Evolutionary conservation across 371 early-diverging fungal genomes (phyloP), one percentile per base, ranked within the genome.

Genomic region (Chytridium lagenaria): DNA sequence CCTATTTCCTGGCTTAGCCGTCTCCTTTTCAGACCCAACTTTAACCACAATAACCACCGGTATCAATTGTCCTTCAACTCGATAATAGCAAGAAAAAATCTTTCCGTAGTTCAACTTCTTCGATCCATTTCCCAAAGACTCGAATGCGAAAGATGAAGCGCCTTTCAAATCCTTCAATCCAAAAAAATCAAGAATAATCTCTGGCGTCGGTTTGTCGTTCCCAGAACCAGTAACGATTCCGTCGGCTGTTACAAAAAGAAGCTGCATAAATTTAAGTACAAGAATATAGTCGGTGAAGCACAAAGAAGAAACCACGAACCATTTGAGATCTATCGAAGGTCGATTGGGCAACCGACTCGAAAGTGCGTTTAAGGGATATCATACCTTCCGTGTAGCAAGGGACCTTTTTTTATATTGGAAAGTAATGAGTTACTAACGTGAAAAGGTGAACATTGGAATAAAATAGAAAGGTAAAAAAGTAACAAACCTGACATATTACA

Each of bases 381-480:
- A 92, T 92, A 64, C 92, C 96, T 81, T 99, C 99, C 0, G 98
- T 96, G 83, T 98, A 99, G 84, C 98, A 98, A 16, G 99, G 97
- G 26, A 91, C 80, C 76, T 67, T 50, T 33, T 28, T 59, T 39
- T 66, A n/a, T 3, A 52, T 67, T 28, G 49, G 37, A 0, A 83
- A 77, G 44, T 38, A 16, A 38, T 19, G 10, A 16, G 26, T 10
- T 64, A 16, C 19, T 36, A 38, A 36, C 28, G 7, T n/a, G n/a
- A n/a, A n/a, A n/a, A n/a, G n/a, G n/a, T n/a, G n/a, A n/a, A n/a
- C n/a, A n/a, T n/a, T n/a, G 10, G 38, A 7, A 64, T 36, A 10
- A 16, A 78, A 92, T 76, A 78, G 90, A 80, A 97, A 96, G 77
- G 91, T 91, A 70, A 63, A 44, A 19, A 7, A 44, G 44, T 19